Evolutionary conservation across 2,329 filamentous ascomycete genomes (phyloP), one percentile per base, ranked within the genome.

Genomic region (Diaporthe capsici): DNA sequence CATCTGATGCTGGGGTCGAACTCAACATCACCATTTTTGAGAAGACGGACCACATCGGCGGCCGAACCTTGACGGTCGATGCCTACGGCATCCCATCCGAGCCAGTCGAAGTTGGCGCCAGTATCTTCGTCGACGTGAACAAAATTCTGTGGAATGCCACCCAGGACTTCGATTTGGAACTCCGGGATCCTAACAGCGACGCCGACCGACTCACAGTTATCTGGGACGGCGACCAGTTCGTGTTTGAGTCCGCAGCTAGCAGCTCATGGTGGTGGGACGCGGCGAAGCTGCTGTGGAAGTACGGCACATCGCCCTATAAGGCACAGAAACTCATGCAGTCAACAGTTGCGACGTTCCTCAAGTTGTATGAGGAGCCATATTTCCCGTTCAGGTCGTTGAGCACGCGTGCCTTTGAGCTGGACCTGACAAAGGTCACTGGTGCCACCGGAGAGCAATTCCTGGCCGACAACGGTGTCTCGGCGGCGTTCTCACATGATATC

Each of bases 1-100:
- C 94, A 31, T 84, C 90, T 5, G 84, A 90, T 75, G 87, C 88
- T n/a, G 86, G 86, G 25, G 83, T 94, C 25, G 85, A 88, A 2
- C 82, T 96, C 75, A 94, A 98, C 79, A 93, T 98, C 80, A 98
- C 95, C 31, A 87, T 99, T 39, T 98, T 96, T 82, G 97, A 99
- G 81, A 93, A 93, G 79, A 92, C 91, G 22, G 83, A 87, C 44
- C 94, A 92, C 79, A 89, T 98, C 58, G 97, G 97, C 42, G 97
- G 97, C 12, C 94, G 97, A 37, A 94, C 94, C 10, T 94, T 96
- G 42, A 98, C 96, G 0, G 93, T 98, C 25, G 87, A 95, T 80
- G 92, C 92, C 2, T 96, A 94, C 82, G 89, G 91, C 78, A 89
- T 96, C 79, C 87, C 92, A 2, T 78, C 85, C 0, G 86, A 92